Conservation (phyloP, 768 basidiomycete species). For the Clitopilus hobsonii region DNA sequence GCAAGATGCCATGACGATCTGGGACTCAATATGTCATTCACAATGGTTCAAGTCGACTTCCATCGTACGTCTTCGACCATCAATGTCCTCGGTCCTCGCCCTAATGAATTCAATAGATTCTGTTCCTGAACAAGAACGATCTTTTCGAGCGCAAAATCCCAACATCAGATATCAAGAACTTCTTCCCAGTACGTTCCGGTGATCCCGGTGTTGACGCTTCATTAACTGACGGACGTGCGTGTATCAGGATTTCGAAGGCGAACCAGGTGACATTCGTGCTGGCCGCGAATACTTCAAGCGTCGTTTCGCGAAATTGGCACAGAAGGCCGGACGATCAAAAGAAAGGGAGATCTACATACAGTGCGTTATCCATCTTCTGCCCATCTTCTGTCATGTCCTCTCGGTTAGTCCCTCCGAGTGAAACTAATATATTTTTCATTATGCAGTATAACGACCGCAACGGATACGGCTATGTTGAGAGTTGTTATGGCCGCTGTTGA, state of each 20-base stretch:
- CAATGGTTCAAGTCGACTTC: slow-evolving; percentile 96
- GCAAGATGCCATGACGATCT: slow-evolving; percentile 98
- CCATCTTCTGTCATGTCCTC: too few relatives aligned
- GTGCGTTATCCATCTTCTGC: slow-evolving; percentile 39
- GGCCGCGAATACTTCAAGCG: slow-evolving; percentile 90
- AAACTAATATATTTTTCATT: background rate
- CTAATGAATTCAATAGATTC: slow-evolving; percentile 49
- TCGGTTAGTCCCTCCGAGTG: background rate
- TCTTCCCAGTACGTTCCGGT: slow-evolving; percentile 66
- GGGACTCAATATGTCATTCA: slow-evolving; percentile 97
- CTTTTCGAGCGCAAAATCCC: slow-evolving; percentile 82
- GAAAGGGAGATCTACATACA: slow-evolving; percentile 93
- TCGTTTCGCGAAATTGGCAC: slow-evolving; percentile 76
- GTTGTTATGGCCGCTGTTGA: slow-evolving; percentile 96
- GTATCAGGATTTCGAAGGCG: slow-evolving; percentile 77
- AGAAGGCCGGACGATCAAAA: slow-evolving; percentile 80
- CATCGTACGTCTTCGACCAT: slow-evolving; percentile 58
- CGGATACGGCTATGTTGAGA: slow-evolving; percentile 81
- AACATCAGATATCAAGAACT: slow-evolving; percentile 79
- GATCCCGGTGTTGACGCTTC: background rate
- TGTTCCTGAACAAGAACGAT: slow-evolving; percentile 95
- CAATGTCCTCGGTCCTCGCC: too few relatives aligned
- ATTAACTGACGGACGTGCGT: background rate
- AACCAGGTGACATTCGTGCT: slow-evolving; percentile 62
- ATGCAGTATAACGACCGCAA: slow-evolving; percentile 79